Percentiles rank a stretch among this genome's conserved stretches.
Conservation (phyloP, 306 rosid species). For the Begonia masoniana region DNA sequence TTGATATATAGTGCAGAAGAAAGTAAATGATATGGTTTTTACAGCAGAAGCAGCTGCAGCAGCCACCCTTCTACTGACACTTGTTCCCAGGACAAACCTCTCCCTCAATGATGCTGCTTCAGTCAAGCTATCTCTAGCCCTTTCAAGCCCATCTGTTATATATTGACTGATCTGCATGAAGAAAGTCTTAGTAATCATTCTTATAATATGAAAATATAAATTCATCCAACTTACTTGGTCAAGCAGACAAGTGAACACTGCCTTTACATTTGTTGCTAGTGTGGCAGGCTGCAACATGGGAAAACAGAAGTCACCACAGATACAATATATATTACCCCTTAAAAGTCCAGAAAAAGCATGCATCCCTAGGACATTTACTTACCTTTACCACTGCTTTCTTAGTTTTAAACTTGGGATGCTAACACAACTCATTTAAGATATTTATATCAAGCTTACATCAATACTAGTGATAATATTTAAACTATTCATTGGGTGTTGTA, state of each 20-base stretch:
- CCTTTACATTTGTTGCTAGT: constrained; percentile 72
- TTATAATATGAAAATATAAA: neutral
- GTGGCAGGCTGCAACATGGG: constrained; percentile 59
- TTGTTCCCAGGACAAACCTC: constrained; percentile 72
- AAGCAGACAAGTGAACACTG: constrained; percentile 82
- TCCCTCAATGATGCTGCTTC: constrained; percentile 98
- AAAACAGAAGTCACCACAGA: constrained; percentile 7
- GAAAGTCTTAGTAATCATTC: no score
- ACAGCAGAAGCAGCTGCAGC: constrained; percentile 99
- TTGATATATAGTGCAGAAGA: constrained; percentile 11
- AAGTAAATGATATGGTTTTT: constrained; percentile 19
- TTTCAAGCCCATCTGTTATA: constrained; percentile 89
- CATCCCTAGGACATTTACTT: neutral
- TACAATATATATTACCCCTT: neutral
- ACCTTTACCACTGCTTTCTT: neutral
- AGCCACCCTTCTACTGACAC: constrained; percentile 84
- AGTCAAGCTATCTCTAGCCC: constrained; percentile 85
- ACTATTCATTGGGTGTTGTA: no score
- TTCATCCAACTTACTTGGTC: constrained; percentile 74
- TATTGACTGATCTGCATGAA: constrained; percentile 76
- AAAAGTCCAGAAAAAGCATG: constrained; percentile 5
- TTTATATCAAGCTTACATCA: neutral
- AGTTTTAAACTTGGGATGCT: neutral
- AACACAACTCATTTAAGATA: neutral
- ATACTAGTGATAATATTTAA: no score